Base-by-base conservation (phyloP, 2,329 filamentous ascomycete genomes). In the Fusarium ambrosium region DNA sequence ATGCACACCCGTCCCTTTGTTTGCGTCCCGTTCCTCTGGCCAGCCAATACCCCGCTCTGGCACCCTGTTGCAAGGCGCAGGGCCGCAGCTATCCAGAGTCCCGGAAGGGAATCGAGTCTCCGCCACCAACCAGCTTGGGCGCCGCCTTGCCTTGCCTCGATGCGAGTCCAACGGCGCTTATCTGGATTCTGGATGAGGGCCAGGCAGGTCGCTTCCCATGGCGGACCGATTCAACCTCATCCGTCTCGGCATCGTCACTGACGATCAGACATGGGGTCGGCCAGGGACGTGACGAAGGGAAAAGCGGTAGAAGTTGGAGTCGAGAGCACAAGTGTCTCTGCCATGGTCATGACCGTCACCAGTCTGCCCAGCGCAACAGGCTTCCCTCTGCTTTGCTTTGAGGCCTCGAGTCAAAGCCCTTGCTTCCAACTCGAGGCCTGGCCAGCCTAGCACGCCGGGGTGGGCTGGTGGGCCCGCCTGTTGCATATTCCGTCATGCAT, bases 401-500 rank as follows among this genome's bases (percentile, higher is more conserved):
- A 73, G 71, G 68, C 68, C 72, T 61, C 36, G 56, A 68, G 62
- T 72, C 53, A 72, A 55, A 70, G 36, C 53, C 63, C 64, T 64
- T 68, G 66, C 61, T 51, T 69, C 43, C 68, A 55, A 39, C 43
- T 64, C 53, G 51, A 62, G 59, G 51, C 68, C 45, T 45, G 64
- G 69, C 64, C 45, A 61, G 71, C 62, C 68, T 74, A 69, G 70
- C 76, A 75, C 64, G 66, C 65, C 76, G 71, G 69, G 70, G 74
- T 72, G 76, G 69, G 60, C 59, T 68, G 69, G 77, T 76, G 75
- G 77, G 69, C 73, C 74, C 62, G 51, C 58, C 76, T 78, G 83
- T 81, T 89, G 87, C 88, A 89, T 87, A 85, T 87, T 86, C 87
- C 87, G 86, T 88, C 86, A 89, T 89, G 87, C 88, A 89, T 89